phyloP scores from a whole-genome alignment of 78 protist species.

The Dictyostelium capitatum region DNA sequence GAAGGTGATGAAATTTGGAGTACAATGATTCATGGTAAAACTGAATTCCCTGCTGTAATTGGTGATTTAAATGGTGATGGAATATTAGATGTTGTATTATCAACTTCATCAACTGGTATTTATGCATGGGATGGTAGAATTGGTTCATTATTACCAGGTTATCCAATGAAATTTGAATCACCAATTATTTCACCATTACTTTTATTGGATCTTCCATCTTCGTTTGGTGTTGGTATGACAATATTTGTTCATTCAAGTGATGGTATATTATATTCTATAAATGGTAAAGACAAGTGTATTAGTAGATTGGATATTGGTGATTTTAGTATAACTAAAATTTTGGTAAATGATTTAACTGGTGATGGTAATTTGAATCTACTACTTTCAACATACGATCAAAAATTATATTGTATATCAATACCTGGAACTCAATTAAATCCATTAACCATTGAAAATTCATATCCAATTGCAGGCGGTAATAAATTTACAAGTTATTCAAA shows the following conservation, averaged over 20 bases:
- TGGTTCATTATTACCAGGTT: slow-evolving; percentile 75
- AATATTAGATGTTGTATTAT: slow-evolving; percentile 89
- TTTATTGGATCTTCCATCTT: neutral
- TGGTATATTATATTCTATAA: slow-evolving; percentile 35
- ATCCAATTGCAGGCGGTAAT: slow-evolving; percentile 50
- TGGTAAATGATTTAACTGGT: slow-evolving; percentile 90
- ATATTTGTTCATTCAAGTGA: slow-evolving; percentile 32
- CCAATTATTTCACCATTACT: slow-evolving; percentile 58
- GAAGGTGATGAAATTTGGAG: slow-evolving; percentile 84
- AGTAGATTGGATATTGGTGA: slow-evolving; percentile 85
- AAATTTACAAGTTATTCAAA: slow-evolving; percentile 37
- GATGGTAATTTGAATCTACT: slow-evolving; percentile 90
- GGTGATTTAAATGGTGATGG: slow-evolving; percentile 96
- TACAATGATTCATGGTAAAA: slow-evolving; percentile 11
- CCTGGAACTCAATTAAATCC: slow-evolving; percentile 84
- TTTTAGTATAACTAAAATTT: slow-evolving; percentile 54
- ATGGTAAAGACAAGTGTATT: slow-evolving; percentile 34
- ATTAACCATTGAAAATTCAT: slow-evolving; percentile 35
- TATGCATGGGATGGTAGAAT: slow-evolving; percentile 87
- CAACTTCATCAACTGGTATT: slow-evolving; percentile 81
- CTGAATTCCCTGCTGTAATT: slow-evolving; percentile 77
- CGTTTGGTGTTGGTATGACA: slow-evolving; percentile 15
- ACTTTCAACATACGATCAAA: slow-evolving; percentile 86
- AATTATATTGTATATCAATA: slow-evolving; percentile 33
- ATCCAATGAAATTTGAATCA: slow-evolving; percentile 81